Conservation (phyloP, 2,329 filamentous ascomycete genomes). For the Fusarium buharicum region DNA sequence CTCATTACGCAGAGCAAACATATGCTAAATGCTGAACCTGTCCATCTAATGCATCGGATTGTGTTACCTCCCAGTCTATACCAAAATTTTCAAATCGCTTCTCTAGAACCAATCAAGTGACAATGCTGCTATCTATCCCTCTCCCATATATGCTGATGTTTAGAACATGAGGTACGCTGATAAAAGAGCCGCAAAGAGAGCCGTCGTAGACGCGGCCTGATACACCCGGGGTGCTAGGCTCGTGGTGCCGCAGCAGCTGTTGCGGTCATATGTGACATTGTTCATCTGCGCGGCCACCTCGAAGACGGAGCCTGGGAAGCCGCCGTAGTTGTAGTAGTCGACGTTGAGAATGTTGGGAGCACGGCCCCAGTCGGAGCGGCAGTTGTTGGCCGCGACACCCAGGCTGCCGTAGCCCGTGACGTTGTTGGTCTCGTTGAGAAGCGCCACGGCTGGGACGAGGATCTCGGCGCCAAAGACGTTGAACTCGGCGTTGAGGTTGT, state of each 20-base stretch:
- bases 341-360: constrained; percentile 84
- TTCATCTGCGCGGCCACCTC: constrained; percentile 75
- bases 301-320: constrained; percentile 77
- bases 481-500: constrained; percentile 87
- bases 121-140: not conserved
- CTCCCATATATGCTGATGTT: not conserved
- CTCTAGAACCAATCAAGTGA: constrained; percentile 12
- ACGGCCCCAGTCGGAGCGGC: constrained; percentile 69
- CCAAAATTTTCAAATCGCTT: constrained; percentile 35
- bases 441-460: constrained; percentile 76
- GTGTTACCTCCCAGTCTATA: constrained; percentile 24
- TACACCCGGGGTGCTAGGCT: constrained; percentile 46
- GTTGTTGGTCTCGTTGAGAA: constrained; percentile 78
- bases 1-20: constrained; percentile 3
- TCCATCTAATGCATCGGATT: constrained; percentile 24
- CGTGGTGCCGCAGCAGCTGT: constrained; percentile 63
- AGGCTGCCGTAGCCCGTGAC: constrained; percentile 72
- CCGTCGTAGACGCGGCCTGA: constrained; percentile 33
- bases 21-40: constrained; percentile 20
- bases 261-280: constrained; percentile 73
- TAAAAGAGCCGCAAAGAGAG: constrained; percentile 36
- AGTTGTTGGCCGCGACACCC: constrained; percentile 71
- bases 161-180: constrained; percentile 39
- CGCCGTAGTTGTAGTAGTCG: constrained; percentile 83
- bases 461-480: constrained; percentile 71